phyloP scores from a whole-genome alignment of 1,284 basidiomycete species.

The Grifola frondosa region DNA sequence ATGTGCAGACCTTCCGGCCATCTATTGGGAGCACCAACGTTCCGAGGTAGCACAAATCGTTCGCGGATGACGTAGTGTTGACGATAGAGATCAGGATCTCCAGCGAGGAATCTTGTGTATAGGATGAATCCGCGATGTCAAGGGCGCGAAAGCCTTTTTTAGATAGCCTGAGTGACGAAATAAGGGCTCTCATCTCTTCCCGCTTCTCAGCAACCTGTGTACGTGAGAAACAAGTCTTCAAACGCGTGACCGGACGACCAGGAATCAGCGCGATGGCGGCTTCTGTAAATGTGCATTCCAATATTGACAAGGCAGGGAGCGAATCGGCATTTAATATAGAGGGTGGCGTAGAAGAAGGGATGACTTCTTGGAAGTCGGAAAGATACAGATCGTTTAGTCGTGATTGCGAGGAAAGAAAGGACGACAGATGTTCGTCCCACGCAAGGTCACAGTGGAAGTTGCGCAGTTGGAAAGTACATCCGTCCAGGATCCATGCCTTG shows the following conservation, averaged over 20 bases:
- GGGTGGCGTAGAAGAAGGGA: constrained; percentile 11
- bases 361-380: constrained; percentile 48
- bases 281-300: constrained; percentile 68
- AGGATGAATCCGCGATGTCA: constrained; percentile 60
- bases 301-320: constrained; percentile 46
- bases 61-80: constrained; percentile 23
- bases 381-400: constrained; percentile 57
- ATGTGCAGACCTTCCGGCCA: constrained; percentile 41
- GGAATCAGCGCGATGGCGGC: constrained; percentile 57
- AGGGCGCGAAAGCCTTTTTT: constrained; percentile 46
- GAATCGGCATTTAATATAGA: constrained; percentile 33
- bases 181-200: constrained; percentile 47
- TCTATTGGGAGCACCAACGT: constrained; percentile 57
- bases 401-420: constrained; percentile 53
- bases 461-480: constrained; percentile 49
- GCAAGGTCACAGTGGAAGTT: constrained; percentile 63
- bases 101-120: constrained; percentile 51
- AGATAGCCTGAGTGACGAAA: constrained; percentile 45
- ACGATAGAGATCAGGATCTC: constrained; percentile 46
- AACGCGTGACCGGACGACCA: constrained; percentile 51
- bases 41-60: constrained; percentile 54
- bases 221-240: constrained; percentile 69
- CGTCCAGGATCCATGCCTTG: constrained; percentile 51
- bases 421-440: constrained; percentile 55
- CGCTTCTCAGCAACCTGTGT: constrained; percentile 47